Evolutionary conservation across 768 basidiomycete genomes (phyloP), one percentile per base, ranked within the genome.

Genomic region (Calocera cornea): DNA sequence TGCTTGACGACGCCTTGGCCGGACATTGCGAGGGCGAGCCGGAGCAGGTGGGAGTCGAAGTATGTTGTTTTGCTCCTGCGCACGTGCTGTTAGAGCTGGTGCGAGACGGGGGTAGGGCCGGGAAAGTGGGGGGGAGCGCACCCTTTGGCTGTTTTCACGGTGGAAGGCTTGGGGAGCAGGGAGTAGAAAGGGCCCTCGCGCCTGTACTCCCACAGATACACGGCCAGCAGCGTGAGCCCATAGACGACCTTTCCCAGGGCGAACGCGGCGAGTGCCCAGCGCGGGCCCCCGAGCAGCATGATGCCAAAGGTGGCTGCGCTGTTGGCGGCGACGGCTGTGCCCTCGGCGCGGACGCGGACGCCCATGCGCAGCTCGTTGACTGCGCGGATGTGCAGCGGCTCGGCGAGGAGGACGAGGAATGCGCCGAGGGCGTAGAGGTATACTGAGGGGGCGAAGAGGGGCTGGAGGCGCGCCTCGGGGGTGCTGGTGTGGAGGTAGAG

Each of bases 1-100:
- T 98, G 97, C 75, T 99, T 99, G 70, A 97, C 81, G 1, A 97
- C 70, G 0, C 90, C 92, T 75, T 98, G 97, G 0, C 81, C 81
- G 24, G 92, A 93, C 85, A 98, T 90, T 0, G 88, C 90, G 64
- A 84, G 76, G 0, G 92, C 89, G 5, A 98, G 80, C 24, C 79
- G 77, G 14, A 91, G 75, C 17, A 84, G 74, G 33, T 78, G 73
- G 8, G 76, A 69, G 54, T 85, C 79, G 69, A 85, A 83, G 71
- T 79, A 80, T 17, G 31, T 47, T 27, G 29, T 2, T 44, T 31
- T 12, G 24, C 49, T 41, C 27, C 67, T 67, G 54, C 22, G n/a
- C n/a, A n/a, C n/a, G n/a, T 60, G 11, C 5, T 2, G 14, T 60
- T 29, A 11, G 31, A n/a, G n/a, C n/a, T n/a, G n/a, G n/a, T n/a